Conservation (phyloP, 495 filamentous ascomycete species). For the Tricharina praecox region DNA sequence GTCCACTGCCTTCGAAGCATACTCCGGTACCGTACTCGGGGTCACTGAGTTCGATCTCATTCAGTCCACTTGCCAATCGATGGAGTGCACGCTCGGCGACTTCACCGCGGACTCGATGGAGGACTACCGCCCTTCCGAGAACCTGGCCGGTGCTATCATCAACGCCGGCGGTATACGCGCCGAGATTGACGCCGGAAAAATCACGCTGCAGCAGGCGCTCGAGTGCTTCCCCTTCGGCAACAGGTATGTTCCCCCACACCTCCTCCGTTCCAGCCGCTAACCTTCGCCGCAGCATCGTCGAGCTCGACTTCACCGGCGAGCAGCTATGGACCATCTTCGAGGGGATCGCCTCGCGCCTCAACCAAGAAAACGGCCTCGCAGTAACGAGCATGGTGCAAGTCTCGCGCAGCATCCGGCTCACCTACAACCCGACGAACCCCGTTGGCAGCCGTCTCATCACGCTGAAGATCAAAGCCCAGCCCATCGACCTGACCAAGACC, state of each 20-base stretch:
- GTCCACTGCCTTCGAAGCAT: conserved; percentile 37
- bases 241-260: no score
- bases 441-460: conserved; percentile 30
- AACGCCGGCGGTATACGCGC: conserved; percentile 43
- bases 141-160: conserved; percentile 30
- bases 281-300: conserved; percentile 38
- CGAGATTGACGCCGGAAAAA: conserved; percentile 35
- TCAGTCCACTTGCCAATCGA: conserved; percentile 34
- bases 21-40: conserved; percentile 34
- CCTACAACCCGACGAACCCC: conserved; percentile 30
- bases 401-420: conserved; percentile 32
- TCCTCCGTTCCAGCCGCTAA: no score
- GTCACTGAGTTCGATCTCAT: conserved; percentile 33
- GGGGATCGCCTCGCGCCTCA: conserved; percentile 33
- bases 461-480: conserved; percentile 29
- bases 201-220: conserved; percentile 39
- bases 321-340: conserved; percentile 36
- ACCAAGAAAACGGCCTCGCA: conserved; percentile 31
- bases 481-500: conserved; percentile 26
- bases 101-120: conserved; percentile 38
- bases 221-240: conserved; percentile 44
- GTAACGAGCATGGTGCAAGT: conserved; percentile 40
- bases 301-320: conserved; percentile 31
- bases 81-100: conserved; percentile 38
- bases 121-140: conserved; percentile 32